A percentile compares a stretch with the other conserved stretches of the same genome.
Conservation (phyloP, 1,284 basidiomycete genomes). For the Meira nashicola region DNA sequence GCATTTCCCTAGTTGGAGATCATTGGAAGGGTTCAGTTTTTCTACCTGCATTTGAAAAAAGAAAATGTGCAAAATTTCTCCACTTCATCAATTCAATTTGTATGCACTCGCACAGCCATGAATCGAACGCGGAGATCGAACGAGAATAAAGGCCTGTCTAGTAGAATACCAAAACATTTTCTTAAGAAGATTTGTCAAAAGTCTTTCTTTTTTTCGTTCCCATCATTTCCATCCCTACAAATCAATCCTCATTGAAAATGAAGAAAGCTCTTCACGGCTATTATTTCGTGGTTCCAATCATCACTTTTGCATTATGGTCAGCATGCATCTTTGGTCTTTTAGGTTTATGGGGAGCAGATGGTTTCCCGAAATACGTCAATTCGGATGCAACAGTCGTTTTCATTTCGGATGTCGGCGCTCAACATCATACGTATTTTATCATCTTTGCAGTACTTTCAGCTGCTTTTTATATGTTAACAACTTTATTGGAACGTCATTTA, state of each 20-base stretch:
- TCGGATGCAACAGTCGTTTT: slow-evolving; percentile 55
- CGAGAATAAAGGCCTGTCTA: too few species aligned
- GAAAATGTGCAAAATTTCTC: too few species aligned
- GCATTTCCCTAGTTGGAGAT: too few species aligned
- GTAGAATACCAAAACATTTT: neutral
- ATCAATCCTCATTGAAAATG: slow-evolving; percentile 16
- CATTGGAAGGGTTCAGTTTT: too few species aligned
- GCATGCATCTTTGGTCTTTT: slow-evolving; percentile 46
- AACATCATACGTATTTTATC: slow-evolving; percentile 47
- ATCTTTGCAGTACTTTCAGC: slow-evolving; percentile 34
- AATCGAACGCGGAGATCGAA: too few species aligned
- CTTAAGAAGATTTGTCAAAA: too few species aligned
- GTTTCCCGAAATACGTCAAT: slow-evolving; percentile 52
- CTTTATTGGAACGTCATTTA: slow-evolving; percentile 57
- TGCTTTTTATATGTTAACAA: slow-evolving; percentile 51
- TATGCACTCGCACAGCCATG: too few species aligned
- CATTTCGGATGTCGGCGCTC: slow-evolving; percentile 57
- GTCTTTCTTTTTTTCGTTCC: neutral
- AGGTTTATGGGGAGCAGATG: slow-evolving; percentile 53
- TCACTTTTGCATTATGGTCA: slow-evolving; percentile 33
- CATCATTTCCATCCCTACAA: neutral
- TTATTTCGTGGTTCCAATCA: slow-evolving; percentile 30
- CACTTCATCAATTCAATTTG: too few species aligned
- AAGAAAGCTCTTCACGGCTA: slow-evolving; percentile 25
- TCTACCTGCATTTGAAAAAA: too few species aligned